Evolutionary conservation across 257 asterid species (phyloP).

Genomic region (Lycium barbarum): DNA sequence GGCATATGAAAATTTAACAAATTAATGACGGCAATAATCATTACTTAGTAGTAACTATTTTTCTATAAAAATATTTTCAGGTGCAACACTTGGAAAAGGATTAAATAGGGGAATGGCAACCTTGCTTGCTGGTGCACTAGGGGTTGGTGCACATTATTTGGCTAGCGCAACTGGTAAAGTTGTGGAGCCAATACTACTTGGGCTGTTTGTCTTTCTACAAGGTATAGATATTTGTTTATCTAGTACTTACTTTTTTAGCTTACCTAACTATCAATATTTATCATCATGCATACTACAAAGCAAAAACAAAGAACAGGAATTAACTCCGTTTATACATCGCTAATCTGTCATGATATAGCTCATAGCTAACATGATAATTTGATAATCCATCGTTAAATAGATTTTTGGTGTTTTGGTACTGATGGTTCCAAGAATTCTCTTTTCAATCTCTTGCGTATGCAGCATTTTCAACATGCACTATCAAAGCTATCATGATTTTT

Average conservation of each 20-base stretch:
- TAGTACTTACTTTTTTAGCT: not conserved
- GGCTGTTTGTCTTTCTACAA: conserved; percentile 70
- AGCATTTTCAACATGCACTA: conserved; percentile 50
- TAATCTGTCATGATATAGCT: too few relatives aligned
- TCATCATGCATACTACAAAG: not conserved
- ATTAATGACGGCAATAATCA: not conserved
- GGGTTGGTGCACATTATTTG: conserved; percentile 73
- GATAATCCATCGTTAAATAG: not conserved
- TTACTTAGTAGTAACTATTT: not conserved
- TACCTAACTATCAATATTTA: not conserved
- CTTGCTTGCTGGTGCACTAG: conserved; percentile 67
- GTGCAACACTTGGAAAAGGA: conserved; percentile 83
- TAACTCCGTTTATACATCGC: too few relatives aligned
- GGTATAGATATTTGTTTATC: conserved; percentile 42
- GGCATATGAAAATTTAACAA: not conserved
- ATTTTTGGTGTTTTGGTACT: too few relatives aligned
- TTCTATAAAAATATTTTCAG: conserved; percentile 37
- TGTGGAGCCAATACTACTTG: conserved; percentile 69
- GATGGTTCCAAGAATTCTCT: not conserved
- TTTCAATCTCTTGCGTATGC: conserved; percentile 24
- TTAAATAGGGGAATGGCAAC: conserved; percentile 79
- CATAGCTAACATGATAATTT: not conserved
- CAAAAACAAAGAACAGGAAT: too few relatives aligned
- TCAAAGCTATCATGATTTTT: not conserved
- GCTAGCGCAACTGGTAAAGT: conserved; percentile 60